These are phyloP conservation scores for Nicotiana rustica DNA, from an alignment of 305 asterid species.

Conservation along the genomic window DNA sequence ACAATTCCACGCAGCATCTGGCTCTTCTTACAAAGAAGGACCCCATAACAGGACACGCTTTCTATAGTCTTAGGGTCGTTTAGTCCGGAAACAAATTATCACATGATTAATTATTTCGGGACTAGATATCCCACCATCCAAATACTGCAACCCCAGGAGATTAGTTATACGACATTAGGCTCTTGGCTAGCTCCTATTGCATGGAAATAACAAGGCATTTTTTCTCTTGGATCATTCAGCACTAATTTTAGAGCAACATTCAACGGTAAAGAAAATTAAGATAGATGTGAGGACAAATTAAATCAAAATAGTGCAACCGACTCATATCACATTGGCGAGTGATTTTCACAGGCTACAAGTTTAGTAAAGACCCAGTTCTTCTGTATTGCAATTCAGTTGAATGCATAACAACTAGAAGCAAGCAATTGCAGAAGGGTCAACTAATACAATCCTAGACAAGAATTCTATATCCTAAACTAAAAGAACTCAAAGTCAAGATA, in stretches of 20 bases:
- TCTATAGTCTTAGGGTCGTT: too few species aligned
- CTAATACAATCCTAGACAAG: constrained; percentile 44
- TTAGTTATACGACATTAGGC: too few species aligned
- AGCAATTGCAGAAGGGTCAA: constrained; percentile 35
- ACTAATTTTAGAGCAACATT: neutral
- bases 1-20: neutral
- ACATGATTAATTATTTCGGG: too few species aligned
- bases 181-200: neutral
- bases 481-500: constrained; percentile 99
- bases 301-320: neutral
- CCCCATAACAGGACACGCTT: neutral
- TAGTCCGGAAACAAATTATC: too few species aligned
- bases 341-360: constrained; percentile 1
- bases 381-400: constrained; percentile 29
- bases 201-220: constrained; percentile 8
- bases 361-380: neutral
- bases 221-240: neutral
- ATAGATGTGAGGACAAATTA: neutral
- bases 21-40: neutral
- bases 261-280: neutral
- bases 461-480: constrained; percentile 54
- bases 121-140: too few species aligned
- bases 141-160: too few species aligned
- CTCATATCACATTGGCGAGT: neutral
- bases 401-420: constrained; percentile 20